A percentile compares a stretch with the other conserved stretches of the same genome.
Conservation (phyloP, 768 basidiomycete species). For the Phaeotremella fagi region DNA sequence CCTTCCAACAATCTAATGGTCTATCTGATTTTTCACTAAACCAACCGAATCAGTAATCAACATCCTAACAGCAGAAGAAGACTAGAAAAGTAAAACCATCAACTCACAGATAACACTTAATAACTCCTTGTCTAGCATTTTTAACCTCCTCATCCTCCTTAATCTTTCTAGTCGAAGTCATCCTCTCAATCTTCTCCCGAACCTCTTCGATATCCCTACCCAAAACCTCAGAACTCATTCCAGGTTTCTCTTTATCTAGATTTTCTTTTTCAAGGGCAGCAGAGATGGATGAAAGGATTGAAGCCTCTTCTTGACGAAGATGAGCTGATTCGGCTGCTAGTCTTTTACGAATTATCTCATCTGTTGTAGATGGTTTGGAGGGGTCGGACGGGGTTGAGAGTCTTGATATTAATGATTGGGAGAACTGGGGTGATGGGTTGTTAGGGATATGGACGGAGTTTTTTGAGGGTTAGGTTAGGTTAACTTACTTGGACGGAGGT, state of each 20-base stretch:
- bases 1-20: conserved; percentile 49
- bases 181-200: conserved; percentile 45
- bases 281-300: conserved; percentile 43
- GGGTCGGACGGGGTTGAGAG: conserved; percentile 35
- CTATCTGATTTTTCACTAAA: conserved; percentile 38
- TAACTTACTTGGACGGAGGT: conserved; percentile 44
- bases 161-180: conserved; percentile 28
- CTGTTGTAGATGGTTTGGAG: conserved; percentile 6
- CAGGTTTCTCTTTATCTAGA: conserved; percentile 44
- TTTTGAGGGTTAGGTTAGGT: not conserved
- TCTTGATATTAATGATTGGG: conserved; percentile 44
- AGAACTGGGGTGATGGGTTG: conserved; percentile 35
- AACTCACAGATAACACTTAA: conserved; percentile 47
- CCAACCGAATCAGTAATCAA: not conserved
- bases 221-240: conserved; percentile 41
- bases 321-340: conserved; percentile 44
- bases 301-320: conserved; percentile 42
- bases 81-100: too few relatives aligned
- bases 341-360: conserved; percentile 38
- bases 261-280: conserved; percentile 49
- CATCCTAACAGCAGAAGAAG: too few relatives aligned
- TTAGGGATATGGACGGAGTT: not conserved
- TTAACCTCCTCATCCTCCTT: conserved; percentile 39
- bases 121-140: conserved; percentile 37
- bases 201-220: conserved; percentile 48